Conservation (phyloP, 2,329 filamentous ascomycete genomes). For the Teratosphaeria pseudoeucalypti region DNA sequence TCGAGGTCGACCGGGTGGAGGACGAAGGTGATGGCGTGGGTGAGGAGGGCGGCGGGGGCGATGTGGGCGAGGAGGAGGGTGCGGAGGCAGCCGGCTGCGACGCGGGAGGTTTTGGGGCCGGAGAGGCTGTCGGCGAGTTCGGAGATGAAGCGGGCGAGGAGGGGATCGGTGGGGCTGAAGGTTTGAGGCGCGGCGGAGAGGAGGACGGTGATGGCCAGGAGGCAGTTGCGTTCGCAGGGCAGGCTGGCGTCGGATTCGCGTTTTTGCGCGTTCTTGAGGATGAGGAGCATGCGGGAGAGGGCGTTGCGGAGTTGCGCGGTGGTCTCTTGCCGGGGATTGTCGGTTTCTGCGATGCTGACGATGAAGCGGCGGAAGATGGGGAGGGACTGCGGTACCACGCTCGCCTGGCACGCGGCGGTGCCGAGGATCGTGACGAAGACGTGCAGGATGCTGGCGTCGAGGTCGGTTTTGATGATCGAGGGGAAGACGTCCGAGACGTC, state of each 20-base stretch:
- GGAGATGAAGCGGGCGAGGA: constrained; percentile 64
- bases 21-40: constrained; percentile 64
- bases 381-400: constrained; percentile 80
- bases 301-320: constrained; percentile 69
- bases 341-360: constrained; percentile 51
- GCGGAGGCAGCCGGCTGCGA: constrained; percentile 80
- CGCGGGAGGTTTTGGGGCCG: constrained; percentile 73
- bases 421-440: constrained; percentile 90
- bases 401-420: constrained; percentile 74
- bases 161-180: constrained; percentile 62
- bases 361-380: constrained; percentile 90
- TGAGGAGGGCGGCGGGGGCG: constrained; percentile 54
- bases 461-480: constrained; percentile 87
- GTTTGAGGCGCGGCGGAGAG: constrained; percentile 58
- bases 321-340: constrained; percentile 32
- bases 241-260: constrained; percentile 68
- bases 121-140: constrained; percentile 77
- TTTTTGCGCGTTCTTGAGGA: constrained; percentile 65
- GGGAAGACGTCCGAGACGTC: constrained; percentile 95
- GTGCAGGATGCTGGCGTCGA: constrained; percentile 93
- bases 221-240: constrained; percentile 82
- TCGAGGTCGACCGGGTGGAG: constrained; percentile 53
- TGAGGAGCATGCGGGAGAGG: constrained; percentile 69
- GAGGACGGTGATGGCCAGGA: constrained; percentile 79
- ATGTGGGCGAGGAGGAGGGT: constrained; percentile 73